Percentiles rank a stretch among this genome's conserved stretches.
These are phyloP conservation scores for Ophiocordyceps australis DNA, from an alignment of 2,329 filamentous ascomycete species.

Conservation along the genomic window DNA sequence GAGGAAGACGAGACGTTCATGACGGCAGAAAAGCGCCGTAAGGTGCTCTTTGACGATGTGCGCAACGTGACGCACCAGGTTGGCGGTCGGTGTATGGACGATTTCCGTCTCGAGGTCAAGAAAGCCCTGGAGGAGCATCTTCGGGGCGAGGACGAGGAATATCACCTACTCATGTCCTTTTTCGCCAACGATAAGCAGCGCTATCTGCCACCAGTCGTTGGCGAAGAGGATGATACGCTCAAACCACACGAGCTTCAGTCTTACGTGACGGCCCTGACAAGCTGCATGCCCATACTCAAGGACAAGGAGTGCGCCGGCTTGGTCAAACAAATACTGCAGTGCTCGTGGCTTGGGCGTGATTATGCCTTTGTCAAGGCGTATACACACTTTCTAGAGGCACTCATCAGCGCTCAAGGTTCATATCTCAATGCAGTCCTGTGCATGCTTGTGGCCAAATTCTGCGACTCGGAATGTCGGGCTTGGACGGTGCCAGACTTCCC, in stretches of 20 bases:
- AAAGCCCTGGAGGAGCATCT: conserved; percentile 37
- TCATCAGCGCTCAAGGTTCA: conserved; percentile 68
- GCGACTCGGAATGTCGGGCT: conserved; percentile 25
- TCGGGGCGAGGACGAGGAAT: conserved; percentile 38
- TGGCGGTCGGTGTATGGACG: conserved; percentile 29
- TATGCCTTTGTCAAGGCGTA: conserved; percentile 50
- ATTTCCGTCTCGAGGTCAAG: conserved; percentile 35
- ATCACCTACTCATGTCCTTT: conserved; percentile 40
- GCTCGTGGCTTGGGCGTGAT: conserved; percentile 47
- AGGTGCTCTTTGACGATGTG: conserved; percentile 39
- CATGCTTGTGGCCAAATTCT: conserved; percentile 68
- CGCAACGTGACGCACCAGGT: conserved; percentile 38
- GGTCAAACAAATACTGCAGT: conserved; percentile 38
- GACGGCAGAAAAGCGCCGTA: conserved; percentile 29
- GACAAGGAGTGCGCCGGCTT: conserved; percentile 40
- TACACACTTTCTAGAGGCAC: conserved; percentile 45
- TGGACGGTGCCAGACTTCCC: conserved; percentile 33
- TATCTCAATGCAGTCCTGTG: conserved; percentile 58
- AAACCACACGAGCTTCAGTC: conserved; percentile 37
- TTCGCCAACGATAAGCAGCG: conserved; percentile 31
- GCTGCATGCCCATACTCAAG: conserved; percentile 38
- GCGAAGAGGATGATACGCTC: conserved; percentile 27
- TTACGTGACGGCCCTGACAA: conserved; percentile 45
- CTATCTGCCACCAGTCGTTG: conserved; percentile 17
- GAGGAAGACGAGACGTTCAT: conserved; percentile 20